Percentiles rank a stretch among this genome's conserved stretches.
phyloP scores from a whole-genome alignment of 2,329 filamentous ascomycete species.

The Diaporthe amygdali region DNA sequence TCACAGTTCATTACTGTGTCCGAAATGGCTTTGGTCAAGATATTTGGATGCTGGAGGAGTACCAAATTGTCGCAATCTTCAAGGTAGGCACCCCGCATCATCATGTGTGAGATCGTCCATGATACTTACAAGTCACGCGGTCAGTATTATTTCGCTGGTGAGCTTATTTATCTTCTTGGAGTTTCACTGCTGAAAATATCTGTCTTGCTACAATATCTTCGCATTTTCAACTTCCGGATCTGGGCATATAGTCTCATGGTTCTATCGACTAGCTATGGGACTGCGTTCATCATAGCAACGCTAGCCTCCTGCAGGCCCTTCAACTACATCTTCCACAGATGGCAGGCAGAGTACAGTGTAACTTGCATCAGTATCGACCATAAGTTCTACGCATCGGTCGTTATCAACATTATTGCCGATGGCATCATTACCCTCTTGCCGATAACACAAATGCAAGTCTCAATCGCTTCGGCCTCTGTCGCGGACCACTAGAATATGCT shows the following conservation, averaged over 20 bases:
- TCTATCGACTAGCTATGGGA: background rate
- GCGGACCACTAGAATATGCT: too few relatives aligned
- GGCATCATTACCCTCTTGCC: background rate
- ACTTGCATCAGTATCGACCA: background rate
- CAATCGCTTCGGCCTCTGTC: too few relatives aligned
- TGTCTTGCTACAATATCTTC: background rate
- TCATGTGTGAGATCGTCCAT: background rate
- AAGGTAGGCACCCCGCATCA: too few relatives aligned
- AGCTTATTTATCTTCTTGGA: background rate
- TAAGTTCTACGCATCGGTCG: background rate
- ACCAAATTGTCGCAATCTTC: background rate
- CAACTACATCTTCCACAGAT: background rate
- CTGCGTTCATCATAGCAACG: background rate
- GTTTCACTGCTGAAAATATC: background rate
- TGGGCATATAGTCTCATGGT: background rate
- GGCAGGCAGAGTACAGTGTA: background rate
- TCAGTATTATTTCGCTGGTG: background rate
- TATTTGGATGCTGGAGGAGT: background rate
- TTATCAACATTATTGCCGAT: background rate
- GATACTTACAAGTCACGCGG: background rate
- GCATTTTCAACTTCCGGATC: background rate
- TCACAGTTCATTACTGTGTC: background rate
- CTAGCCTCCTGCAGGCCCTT: background rate
- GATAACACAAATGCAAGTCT: background rate
- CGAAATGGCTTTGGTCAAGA: background rate